Conservation (phyloP, 2,329 filamentous ascomycete genomes). For the Hirsutella rhossiliensis region DNA sequence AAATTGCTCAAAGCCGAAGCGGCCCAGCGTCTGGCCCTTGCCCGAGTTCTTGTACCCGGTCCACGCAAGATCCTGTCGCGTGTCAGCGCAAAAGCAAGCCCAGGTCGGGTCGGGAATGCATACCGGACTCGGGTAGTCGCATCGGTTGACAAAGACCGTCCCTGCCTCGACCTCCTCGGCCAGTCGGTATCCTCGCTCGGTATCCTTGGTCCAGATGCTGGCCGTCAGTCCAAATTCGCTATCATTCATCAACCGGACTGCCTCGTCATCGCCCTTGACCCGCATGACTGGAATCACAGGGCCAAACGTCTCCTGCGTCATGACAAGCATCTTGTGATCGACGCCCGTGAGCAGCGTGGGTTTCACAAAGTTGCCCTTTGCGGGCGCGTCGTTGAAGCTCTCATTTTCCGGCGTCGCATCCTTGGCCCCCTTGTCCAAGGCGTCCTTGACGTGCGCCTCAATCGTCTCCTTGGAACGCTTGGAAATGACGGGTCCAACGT, state of each 20-base stretch:
- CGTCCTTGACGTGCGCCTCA: constrained; percentile 68
- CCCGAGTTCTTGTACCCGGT: constrained; percentile 97
- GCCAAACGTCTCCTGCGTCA: constrained; percentile 92
- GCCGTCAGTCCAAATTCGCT: constrained; percentile 89
- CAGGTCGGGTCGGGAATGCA: constrained; percentile 24
- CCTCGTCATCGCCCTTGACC: constrained; percentile 70
- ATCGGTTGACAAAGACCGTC: constrained; percentile 91
- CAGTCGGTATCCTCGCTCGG: constrained; percentile 60
- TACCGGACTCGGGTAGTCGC: constrained; percentile 85
- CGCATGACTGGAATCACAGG: constrained; percentile 86
- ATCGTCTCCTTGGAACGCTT: constrained; percentile 67
- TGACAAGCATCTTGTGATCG: constrained; percentile 73
- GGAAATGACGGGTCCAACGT: constrained; percentile 82
- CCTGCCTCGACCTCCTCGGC: constrained; percentile 78
- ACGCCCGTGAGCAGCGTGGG: constrained; percentile 74
- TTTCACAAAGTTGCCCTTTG: constrained; percentile 79
- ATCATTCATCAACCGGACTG: constrained; percentile 81
- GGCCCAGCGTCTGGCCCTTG: constrained; percentile 79
- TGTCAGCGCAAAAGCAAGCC: constrained; percentile 3
- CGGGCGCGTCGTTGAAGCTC: constrained; percentile 58
- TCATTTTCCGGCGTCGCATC: constrained; percentile 75
- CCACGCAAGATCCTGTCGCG: constrained; percentile 72
- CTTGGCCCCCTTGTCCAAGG: constrained; percentile 69
- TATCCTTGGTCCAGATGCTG: constrained; percentile 95
- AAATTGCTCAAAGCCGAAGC: constrained; percentile 89